Percentiles rank a stretch among this genome's conserved stretches.
These are phyloP conservation scores for Ustilago nuda DNA, from an alignment of 1,284 basidiomycete genomes.

Conservation along the genomic window DNA sequence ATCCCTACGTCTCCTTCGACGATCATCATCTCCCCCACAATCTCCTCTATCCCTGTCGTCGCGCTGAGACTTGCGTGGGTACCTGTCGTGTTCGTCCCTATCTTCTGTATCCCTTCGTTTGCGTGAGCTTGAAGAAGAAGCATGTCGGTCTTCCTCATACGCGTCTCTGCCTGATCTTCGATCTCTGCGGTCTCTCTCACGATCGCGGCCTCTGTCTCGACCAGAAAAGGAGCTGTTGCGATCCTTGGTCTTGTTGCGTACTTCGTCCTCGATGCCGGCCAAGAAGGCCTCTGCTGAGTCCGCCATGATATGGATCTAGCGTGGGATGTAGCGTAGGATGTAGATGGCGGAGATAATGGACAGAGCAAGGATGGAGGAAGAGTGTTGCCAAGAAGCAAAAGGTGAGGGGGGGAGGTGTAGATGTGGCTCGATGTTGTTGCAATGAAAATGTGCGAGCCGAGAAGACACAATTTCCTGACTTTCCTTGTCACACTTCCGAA, in stretches of 20 bases:
- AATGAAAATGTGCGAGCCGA: conserved; percentile 5
- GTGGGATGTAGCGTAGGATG: not conserved
- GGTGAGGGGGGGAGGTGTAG: not conserved
- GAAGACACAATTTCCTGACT: not conserved
- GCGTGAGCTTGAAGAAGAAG: conserved; percentile 27
- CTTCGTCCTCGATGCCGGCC: conserved; percentile 46
- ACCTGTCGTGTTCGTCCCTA: conserved; percentile 42
- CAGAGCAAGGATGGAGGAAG: not conserved
- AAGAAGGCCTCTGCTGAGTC: conserved; percentile 49
- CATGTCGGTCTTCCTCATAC: conserved; percentile 32
- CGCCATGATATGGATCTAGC: conserved; percentile 15
- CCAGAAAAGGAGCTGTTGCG: conserved; percentile 23
- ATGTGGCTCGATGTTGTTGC: not conserved
- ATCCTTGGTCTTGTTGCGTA: conserved; percentile 26
- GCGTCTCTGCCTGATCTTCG: conserved; percentile 35
- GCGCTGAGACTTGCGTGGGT: conserved; percentile 37
- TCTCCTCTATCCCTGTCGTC: conserved; percentile 56
- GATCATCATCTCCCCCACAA: conserved; percentile 55
- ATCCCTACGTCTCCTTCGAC: conserved; percentile 46
- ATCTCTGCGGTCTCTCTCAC: conserved; percentile 33
- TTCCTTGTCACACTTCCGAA: conserved; percentile 1
- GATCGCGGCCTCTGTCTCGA: conserved; percentile 17
- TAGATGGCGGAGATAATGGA: not conserved
- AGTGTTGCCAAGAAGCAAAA: not conserved
- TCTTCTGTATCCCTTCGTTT: conserved; percentile 38